These are phyloP conservation scores for Ophiostoma ips DNA, from an alignment of 2,329 filamentous ascomycete genomes.

Conservation along the genomic window DNA sequence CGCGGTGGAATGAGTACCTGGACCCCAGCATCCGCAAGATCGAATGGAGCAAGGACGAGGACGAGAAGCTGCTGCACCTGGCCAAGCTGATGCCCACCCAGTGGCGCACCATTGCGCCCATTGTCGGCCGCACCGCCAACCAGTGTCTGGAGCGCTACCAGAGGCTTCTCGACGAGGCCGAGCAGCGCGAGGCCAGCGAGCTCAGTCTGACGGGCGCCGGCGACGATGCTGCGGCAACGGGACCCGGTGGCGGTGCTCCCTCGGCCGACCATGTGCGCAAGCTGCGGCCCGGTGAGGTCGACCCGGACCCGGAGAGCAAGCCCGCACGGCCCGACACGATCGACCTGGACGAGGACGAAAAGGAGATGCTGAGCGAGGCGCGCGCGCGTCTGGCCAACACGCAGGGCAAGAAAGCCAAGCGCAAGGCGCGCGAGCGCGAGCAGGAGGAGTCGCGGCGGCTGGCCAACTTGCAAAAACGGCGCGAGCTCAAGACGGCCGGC, in stretches of 20 bases:
- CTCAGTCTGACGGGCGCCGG: constrained; percentile 66
- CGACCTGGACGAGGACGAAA: constrained; percentile 96
- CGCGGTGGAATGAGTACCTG: constrained; percentile 95
- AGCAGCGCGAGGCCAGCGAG: constrained; percentile 69
- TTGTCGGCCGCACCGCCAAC: constrained; percentile 90
- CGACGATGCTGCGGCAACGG: constrained; percentile 65
- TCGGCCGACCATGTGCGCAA: constrained; percentile 76
- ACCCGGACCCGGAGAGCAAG: constrained; percentile 95
- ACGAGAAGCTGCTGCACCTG: constrained; percentile 90
- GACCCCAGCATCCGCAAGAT: constrained; percentile 97
- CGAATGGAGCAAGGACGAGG: constrained; percentile 97
- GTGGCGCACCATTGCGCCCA: constrained; percentile 96
- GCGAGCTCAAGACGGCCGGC: constrained; percentile 91
- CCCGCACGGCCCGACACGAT: constrained; percentile 92
- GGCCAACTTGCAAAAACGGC: constrained; percentile 82
- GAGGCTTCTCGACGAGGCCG: constrained; percentile 88
- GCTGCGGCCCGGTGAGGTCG: constrained; percentile 81
- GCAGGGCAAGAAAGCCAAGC: constrained; percentile 96
- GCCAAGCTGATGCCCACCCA: constrained; percentile 98
- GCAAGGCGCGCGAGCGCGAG: constrained; percentile 90
- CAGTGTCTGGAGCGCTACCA: constrained; percentile 97
- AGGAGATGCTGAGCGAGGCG: constrained; percentile 98
- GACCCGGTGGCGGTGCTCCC: background rate
- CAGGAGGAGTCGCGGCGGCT: constrained; percentile 86
- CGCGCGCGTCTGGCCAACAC: constrained; percentile 93